Conservation (phyloP, 2,329 filamentous ascomycete species). For the Botrytis tulipae region DNA sequence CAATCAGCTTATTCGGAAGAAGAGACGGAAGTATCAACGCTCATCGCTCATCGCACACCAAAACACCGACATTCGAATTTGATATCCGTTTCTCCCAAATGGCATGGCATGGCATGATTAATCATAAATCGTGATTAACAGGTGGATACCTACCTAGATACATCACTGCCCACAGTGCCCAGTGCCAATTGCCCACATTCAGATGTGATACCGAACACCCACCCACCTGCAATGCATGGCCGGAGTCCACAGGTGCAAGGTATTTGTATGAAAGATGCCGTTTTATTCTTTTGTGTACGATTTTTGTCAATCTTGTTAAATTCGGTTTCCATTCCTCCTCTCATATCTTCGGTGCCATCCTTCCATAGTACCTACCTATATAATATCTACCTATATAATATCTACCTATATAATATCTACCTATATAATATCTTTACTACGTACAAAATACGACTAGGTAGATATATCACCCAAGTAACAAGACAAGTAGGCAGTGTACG, state of each 20-base stretch:
- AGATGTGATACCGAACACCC: neutral
- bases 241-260: neutral
- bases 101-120: neutral
- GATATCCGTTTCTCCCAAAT: neutral
- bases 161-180: neutral
- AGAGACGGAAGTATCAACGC: neutral
- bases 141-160: too few species aligned
- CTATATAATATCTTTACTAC: neutral
- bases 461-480: too few species aligned
- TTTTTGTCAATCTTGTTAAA: neutral
- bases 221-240: neutral
- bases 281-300: neutral
- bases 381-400: too few species aligned
- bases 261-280: neutral
- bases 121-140: neutral
- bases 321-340: neutral
- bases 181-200: neutral
- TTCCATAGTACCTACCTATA: neutral
- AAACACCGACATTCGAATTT: neutral
- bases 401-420: neutral
- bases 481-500: neutral
- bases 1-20: too few species aligned
- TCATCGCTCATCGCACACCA: neutral
- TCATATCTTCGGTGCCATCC: neutral
- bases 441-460: too few species aligned